Conservation (phyloP, 495 filamentous ascomycete species). For the Trypethelium eluteriae region DNA sequence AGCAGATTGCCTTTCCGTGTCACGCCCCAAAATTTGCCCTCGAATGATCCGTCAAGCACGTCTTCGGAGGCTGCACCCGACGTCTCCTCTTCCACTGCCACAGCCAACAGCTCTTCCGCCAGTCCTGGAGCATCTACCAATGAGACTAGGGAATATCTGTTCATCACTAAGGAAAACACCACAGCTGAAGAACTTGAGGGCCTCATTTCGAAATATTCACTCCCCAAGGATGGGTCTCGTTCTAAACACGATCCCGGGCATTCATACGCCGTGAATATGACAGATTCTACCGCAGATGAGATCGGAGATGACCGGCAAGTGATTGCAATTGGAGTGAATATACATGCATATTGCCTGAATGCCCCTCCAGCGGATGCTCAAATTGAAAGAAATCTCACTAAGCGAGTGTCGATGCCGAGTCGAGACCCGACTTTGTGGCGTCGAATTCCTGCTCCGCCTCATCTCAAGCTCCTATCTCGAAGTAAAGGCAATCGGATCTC, state of each 20-base stretch:
- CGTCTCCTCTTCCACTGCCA: neutral
- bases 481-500: neutral
- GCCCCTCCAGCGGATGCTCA: neutral
- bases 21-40: too few species aligned
- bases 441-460: neutral
- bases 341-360: neutral
- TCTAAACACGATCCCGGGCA: neutral
- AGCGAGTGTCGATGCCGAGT: neutral
- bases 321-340: neutral
- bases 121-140: neutral
- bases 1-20: too few species aligned
- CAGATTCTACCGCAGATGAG: neutral
- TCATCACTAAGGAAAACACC: neutral
- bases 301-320: neutral
- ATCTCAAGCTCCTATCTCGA: neutral
- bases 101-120: neutral
- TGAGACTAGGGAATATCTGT: neutral
- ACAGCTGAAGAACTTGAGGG: neutral
- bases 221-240: neutral
- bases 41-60: too few species aligned
- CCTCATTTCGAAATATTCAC: neutral
- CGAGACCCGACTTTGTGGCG: neutral
- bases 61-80: neutral
- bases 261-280: neutral
- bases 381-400: neutral